Evolutionary conservation across 768 basidiomycete species (phyloP).

Genomic region (Wakefieldia striispora): DNA sequence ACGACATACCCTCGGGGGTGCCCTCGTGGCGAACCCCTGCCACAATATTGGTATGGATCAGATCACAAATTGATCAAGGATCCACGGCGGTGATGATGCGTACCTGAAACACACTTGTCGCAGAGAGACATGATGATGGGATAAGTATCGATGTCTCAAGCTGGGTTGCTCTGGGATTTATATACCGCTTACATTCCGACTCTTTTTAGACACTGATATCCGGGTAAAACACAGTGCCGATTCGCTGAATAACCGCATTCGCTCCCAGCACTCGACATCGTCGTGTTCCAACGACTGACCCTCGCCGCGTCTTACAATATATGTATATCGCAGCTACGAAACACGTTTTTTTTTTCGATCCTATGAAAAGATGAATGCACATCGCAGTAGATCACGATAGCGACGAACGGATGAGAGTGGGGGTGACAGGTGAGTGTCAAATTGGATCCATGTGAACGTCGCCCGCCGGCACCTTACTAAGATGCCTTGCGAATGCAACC

Average conservation of each 20-base stretch:
- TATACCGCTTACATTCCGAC: slow-evolving; percentile 5
- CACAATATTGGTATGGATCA: background rate
- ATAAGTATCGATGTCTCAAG: background rate
- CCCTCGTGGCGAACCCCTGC: slow-evolving; percentile 52
- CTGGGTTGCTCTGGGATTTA: slow-evolving; percentile 4
- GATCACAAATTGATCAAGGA: background rate
- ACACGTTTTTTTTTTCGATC: no score
- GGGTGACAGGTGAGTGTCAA: no score
- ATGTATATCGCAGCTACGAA: no score
- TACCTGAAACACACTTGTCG: slow-evolving; percentile 55
- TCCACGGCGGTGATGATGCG: background rate
- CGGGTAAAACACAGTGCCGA: no score
- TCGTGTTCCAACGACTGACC: background rate
- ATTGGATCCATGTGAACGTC: no score
- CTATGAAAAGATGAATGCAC: no score
- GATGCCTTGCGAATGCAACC: no score
- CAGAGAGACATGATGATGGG: slow-evolving; percentile 47
- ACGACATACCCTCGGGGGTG: slow-evolving; percentile 38
- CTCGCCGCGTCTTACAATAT: no score
- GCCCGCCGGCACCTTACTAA: no score
- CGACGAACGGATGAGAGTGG: no score
- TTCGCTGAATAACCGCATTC: background rate
- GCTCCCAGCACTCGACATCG: background rate
- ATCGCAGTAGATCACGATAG: no score
- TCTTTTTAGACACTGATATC: background rate